These are phyloP conservation scores for Chrysoporthe puriensis DNA, from an alignment of 2,329 filamentous ascomycete genomes.

Conservation along the genomic window DNA sequence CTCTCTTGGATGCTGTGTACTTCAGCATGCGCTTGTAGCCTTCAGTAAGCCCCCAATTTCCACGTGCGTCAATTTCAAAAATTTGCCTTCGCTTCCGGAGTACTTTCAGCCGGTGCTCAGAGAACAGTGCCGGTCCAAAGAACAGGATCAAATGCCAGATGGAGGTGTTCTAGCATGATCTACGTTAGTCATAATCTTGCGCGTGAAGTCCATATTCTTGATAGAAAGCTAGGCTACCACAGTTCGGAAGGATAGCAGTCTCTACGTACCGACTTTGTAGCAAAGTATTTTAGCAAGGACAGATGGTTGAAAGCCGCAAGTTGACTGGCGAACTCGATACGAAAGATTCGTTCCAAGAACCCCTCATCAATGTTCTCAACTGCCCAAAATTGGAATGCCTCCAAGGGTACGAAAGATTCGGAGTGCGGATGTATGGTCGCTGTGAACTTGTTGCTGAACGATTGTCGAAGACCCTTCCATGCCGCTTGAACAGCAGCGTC, in stretches of 20 bases:
- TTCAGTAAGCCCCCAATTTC: conserved; percentile 5
- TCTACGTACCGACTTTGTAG: conserved; percentile 3
- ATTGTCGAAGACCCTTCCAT: conserved; percentile 7
- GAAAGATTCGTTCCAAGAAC: conserved; percentile 12
- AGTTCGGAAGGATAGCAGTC: not conserved
- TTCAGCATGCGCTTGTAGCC: conserved; percentile 14
- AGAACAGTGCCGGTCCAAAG: conserved; percentile 22
- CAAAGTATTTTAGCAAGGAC: conserved; percentile 12
- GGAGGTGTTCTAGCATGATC: not conserved
- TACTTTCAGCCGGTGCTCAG: conserved; percentile 8
- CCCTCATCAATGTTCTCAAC: conserved; percentile 9
- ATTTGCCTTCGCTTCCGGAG: conserved; percentile 22
- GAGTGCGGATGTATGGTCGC: conserved; percentile 6
- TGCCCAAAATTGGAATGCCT: conserved; percentile 24
- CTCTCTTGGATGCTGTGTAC: conserved; percentile 6
- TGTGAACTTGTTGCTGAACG: conserved; percentile 17
- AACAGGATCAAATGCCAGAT: conserved; percentile 16
- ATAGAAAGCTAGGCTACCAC: not conserved
- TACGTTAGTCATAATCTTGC: not conserved
- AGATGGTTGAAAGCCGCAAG: conserved; percentile 20
- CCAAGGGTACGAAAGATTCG: not conserved
- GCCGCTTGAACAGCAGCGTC: not conserved
- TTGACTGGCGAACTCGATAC: conserved; percentile 15
- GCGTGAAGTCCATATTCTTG: too few species aligned
- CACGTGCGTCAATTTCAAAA: conserved; percentile 14